Conservation (phyloP, 108 stramenopile species). For the Conticribra weissflogii region DNA sequence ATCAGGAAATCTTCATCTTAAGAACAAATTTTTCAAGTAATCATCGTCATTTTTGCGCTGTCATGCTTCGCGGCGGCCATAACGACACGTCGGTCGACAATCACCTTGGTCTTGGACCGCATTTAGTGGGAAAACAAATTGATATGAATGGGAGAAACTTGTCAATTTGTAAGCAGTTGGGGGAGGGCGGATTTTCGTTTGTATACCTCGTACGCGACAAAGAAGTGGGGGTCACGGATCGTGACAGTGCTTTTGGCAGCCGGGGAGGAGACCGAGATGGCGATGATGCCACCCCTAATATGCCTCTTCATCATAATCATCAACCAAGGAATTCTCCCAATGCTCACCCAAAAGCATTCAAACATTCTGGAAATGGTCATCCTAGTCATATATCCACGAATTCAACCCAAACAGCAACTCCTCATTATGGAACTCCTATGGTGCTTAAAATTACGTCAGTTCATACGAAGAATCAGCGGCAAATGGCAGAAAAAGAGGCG, state of each 20-base stretch:
- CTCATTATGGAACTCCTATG: constrained; percentile 41
- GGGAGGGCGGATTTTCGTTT: constrained; percentile 96
- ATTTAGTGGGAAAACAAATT: constrained; percentile 76
- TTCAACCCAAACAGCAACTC: constrained; percentile 9
- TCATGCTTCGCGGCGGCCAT: constrained; percentile 24
- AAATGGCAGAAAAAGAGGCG: constrained; percentile 91
- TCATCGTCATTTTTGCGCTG: no score
- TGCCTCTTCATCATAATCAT: constrained; percentile 5
- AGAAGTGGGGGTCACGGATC: constrained; percentile 23
- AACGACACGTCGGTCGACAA: constrained; percentile 17
- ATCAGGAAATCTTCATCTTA: no score
- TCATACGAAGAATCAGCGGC: constrained; percentile 66
- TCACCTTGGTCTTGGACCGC: constrained; percentile 60
- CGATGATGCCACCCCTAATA: constrained; percentile 27
- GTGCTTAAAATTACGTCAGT: constrained; percentile 87
- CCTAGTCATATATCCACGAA: constrained; percentile 7
- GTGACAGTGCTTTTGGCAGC: constrained; percentile 24
- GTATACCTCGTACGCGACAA: constrained; percentile 84
- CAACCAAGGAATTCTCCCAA: constrained; percentile 1
- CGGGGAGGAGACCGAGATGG: constrained; percentile 16
- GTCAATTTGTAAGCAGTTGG: constrained; percentile 67
- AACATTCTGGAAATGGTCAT: constrained; percentile 2
- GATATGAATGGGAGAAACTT: constrained; percentile 51
- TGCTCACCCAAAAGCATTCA: not conserved
- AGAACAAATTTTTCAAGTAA: no score